These are phyloP conservation scores for Arabidopsis lyrata DNA, from an alignment of 441 rosid species.

Conservation along the genomic window DNA sequence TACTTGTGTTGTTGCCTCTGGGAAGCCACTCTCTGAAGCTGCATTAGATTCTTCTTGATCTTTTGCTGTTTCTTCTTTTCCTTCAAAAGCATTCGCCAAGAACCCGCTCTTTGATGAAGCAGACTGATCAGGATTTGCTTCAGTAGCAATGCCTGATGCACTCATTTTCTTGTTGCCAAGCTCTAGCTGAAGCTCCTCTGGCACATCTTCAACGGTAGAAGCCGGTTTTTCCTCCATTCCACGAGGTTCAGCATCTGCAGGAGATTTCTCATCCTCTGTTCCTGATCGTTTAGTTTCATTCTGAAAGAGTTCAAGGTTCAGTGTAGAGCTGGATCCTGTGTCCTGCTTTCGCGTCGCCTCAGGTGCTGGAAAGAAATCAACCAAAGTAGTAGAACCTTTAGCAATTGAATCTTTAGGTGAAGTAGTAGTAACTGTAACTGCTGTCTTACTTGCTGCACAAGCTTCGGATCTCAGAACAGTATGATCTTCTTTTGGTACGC, in stretches of 20 bases:
- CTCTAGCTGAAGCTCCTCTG: conserved; percentile 49
- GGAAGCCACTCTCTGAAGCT: conserved; percentile 35
- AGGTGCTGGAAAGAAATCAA: conserved; percentile 43
- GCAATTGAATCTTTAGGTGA: conserved; percentile 44
- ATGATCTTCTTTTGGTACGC: conserved; percentile 15
- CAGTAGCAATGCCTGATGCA: conserved; percentile 36
- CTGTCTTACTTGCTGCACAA: conserved; percentile 37
- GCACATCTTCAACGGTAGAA: conserved; percentile 42
- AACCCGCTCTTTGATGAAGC: conserved; percentile 44
- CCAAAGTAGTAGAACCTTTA: conserved; percentile 41
- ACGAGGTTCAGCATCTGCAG: conserved; percentile 39
- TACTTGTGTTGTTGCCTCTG: conserved; percentile 27
- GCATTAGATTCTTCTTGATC: conserved; percentile 26
- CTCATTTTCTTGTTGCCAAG: conserved; percentile 45
- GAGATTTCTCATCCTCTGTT: conserved; percentile 43
- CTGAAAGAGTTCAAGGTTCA: conserved; percentile 45
- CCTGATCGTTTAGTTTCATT: conserved; percentile 31
- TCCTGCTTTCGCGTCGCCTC: conserved; percentile 44
- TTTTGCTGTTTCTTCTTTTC: conserved; percentile 18
- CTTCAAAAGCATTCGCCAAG: conserved; percentile 21
- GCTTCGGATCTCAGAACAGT: conserved; percentile 33
- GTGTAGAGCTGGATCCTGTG: conserved; percentile 36
- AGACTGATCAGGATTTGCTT: conserved; percentile 33
- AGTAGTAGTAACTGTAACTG: conserved; percentile 18
- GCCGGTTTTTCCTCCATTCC: conserved; percentile 46